Base-by-base conservation (phyloP, 108 stramenopile species). In the Epipyxis sp. region DNA sequence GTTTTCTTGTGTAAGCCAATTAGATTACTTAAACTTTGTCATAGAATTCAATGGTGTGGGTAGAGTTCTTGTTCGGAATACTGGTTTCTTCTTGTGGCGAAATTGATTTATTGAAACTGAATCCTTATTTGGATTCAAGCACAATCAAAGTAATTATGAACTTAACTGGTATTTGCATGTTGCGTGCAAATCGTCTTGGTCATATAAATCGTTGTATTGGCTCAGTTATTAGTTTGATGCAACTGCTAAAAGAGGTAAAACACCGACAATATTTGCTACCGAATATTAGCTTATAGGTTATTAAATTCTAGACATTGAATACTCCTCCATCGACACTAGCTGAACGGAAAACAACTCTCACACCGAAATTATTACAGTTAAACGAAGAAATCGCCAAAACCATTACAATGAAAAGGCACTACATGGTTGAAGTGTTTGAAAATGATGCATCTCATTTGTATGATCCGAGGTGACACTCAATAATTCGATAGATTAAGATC, bases 131-230 rank as follows among this genome's bases (percentile, higher is more conserved):
- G 1, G 25, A 58, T 27, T 29, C 16, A 13, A 76, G 77, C n/a
- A 69, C 6, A 32, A 46, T 59, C 32, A n/a, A 35, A 25, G 69
- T 41, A 1, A 16, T 76, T 1, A 40, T 80, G 30, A 59, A 59
- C 32, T 0, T 80, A 3, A 69, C 71, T 20, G 41, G 62, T 20
- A 16, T 76, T 16, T 43, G 40, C n/a, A 71, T 80, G 30, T 32
- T 80, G 76, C 80, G 80, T 41, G 74, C 80, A 27, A 80, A 80
- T 69, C 74, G 80, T 0, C 16, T 80, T 0, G 76, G 80, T 41
- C 80, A 80, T 65, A 77, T 59, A 34, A 80, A 80, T 59, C 80
- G 80, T 30, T 80, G 80, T 59, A 59, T 80, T 35, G 80, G 80
- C 1, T 3, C 59, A 59, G 20, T 50, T 35, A 80, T 80, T 29